Evolutionary conservation across 768 basidiomycete genomes (phyloP), one percentile per base, ranked within the genome.

Genomic region (Panellus pusillus): DNA sequence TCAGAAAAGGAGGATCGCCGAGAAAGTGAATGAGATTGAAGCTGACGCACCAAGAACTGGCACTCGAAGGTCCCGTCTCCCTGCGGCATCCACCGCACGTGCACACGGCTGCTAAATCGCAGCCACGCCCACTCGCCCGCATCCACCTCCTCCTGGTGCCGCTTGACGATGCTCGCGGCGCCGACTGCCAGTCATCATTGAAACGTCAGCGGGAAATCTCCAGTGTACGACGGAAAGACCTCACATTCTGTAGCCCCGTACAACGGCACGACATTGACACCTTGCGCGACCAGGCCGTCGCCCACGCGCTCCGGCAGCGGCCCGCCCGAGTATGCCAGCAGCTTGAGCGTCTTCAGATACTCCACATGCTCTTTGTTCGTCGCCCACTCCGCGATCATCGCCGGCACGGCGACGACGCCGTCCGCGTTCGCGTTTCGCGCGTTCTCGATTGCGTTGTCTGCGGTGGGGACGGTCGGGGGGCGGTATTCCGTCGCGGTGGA

Each of bases 371-470:
- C 32, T 14, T 35, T 2, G 2, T 9, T 11, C 11, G 66, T 64
- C 50, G 68, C 64, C 72, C 77, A 76, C 42, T 70, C 64, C 39
- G 77, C 68, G 4, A 79, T 49, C 12, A 79, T 61, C 0, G 72
- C 42, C 0, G 79, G 77, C n/a, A 77, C 70, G 0, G 63, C 69
- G 24, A 74, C 60, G 1, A 79, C 45, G 1, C 55, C 50, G 18
- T 67, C 66, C 17, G 62, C 69, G 15, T 67, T 58, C 0, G 65
- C 68, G 24, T 63, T 50, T 11, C 60, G 58, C 11, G 70, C 59
- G 42, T 71, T 69, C 5, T 75, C 68, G 7, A 79, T 50, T 31
- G 76, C 68, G 51, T 72, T 75, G 5, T 72, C 66, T 8, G 32
- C 58, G 12, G 72, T 71, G 3, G 75, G 72, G 32, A 68, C 64